These are phyloP conservation scores for Acacia melanoxylon DNA, from an alignment of 306 rosid genomes.

Conservation along the genomic window DNA sequence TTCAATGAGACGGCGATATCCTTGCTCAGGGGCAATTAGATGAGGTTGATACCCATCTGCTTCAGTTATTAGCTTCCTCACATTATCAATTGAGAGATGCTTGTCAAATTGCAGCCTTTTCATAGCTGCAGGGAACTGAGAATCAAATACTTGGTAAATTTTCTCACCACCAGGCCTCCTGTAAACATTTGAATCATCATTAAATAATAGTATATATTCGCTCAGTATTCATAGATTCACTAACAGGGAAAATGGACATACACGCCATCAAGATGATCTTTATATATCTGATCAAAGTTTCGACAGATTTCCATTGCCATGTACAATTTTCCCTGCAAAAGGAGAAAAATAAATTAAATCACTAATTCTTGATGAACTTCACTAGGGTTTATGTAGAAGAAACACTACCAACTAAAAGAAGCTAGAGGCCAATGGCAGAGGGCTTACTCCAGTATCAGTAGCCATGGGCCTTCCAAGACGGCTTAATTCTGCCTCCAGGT, in stretches of 20 bases:
- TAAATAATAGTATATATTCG: background rate
- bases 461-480: slow-evolving; percentile 96
- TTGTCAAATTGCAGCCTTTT: slow-evolving; percentile 96
- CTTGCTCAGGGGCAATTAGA: slow-evolving; percentile 98
- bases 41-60: slow-evolving; percentile 99
- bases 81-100: slow-evolving; percentile 86
- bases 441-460: slow-evolving; percentile 89
- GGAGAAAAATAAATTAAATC: slow-evolving; percentile 10
- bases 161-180: slow-evolving; percentile 95
- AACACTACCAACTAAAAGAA: too few species aligned
- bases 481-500: slow-evolving; percentile 80
- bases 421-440: background rate
- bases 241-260: slow-evolving; percentile 37
- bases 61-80: slow-evolving; percentile 91
- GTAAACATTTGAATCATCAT: slow-evolving; percentile 32
- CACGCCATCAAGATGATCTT: slow-evolving; percentile 99
- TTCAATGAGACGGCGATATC: slow-evolving; percentile 96
- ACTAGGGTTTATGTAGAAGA: too few species aligned
- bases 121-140: slow-evolving; percentile 95
- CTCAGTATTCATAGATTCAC: background rate
- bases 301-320: slow-evolving; percentile 91
- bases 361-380: slow-evolving; percentile 8
- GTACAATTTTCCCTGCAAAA: slow-evolving; percentile 88
- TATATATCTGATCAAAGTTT: slow-evolving; percentile 80
- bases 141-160: slow-evolving; percentile 86